Evolutionary conservation across 1,284 basidiomycete species (phyloP).

Genomic region (Pyrrhoderma noxium): DNA sequence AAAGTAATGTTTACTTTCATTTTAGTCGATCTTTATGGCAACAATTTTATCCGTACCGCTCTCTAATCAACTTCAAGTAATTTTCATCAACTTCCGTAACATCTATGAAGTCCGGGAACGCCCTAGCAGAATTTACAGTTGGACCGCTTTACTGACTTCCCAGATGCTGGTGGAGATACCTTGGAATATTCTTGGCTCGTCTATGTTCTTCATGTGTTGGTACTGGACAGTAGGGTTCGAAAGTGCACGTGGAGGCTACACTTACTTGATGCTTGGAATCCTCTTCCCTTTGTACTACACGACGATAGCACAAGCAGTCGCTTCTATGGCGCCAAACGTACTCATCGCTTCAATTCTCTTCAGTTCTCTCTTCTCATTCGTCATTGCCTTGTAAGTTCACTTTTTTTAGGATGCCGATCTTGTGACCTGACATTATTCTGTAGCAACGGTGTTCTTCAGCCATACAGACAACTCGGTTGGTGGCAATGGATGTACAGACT

Average conservation of each 20-base stretch:
- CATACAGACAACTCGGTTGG: conserved; percentile 13
- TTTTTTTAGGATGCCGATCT: too few species aligned
- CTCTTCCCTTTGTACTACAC: conserved; percentile 16
- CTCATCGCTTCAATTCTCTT: conserved; percentile 14
- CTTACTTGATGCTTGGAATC: conserved; percentile 13
- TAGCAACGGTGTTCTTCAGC: conserved; percentile 15
- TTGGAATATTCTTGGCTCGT: conserved; percentile 16
- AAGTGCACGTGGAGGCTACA: conserved; percentile 14
- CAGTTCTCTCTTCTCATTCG: conserved; percentile 17
- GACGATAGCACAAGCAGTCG: conserved; percentile 20
- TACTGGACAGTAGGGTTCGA: conserved; percentile 19
- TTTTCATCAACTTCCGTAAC: conserved; percentile 31
- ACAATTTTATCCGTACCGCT: conserved; percentile 38
- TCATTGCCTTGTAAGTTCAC: conserved; percentile 15
- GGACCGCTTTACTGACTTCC: conserved; percentile 15
- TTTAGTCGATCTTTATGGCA: conserved; percentile 42
- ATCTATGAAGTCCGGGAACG: conserved; percentile 18
- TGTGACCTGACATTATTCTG: too few species aligned
- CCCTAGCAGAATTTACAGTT: conserved; percentile 18
- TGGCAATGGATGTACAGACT: conserved; percentile 19
- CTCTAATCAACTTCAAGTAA: conserved; percentile 41
- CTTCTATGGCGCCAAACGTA: conserved; percentile 16
- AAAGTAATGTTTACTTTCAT: conserved; percentile 28
- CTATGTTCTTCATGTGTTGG: conserved; percentile 21
- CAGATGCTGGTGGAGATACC: conserved; percentile 16